Base-by-base conservation (phyloP, 768 basidiomycete genomes). In the Postia placenta region DNA sequence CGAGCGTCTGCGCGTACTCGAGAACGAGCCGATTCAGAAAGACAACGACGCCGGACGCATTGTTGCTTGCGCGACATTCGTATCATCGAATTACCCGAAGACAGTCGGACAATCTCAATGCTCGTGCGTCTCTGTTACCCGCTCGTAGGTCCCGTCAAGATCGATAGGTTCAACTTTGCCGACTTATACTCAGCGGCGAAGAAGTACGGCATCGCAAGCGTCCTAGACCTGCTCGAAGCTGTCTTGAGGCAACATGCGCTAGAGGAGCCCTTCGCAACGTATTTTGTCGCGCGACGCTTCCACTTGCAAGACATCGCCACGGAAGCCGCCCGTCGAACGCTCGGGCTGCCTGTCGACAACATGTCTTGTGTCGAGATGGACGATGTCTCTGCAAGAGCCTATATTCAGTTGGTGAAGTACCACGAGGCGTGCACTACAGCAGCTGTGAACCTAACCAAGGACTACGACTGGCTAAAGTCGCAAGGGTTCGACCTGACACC, bases 71-170 rank as follows among this genome's bases (percentile, higher is more conserved):
- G 25, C 37, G 30, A 11, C 24, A 43, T 4, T 37, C n/a, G 41
- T 0, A 25, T 50, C 2, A 35, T 53, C 11, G 33, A 19, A 12
- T 30, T 49, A n/a, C n/a, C 39, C 6, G 53, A 54, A 38, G 11
- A 28, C 15, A 33, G 49, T 41, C 3, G 15, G 2, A 46, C 41
- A 1, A 42, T 54, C 24, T 43, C 49, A 14, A 19, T n/a, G 4
- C 45, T 54, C 15, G 35, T 54, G 24, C 49, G 49, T 2, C 35
- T 44, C 9, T 50, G 25, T 12, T 28, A 50, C n/a, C 53, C 49
- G 7, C 15, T 40, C 14, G 38, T 17, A 4, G 12, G 5, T 12
- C 39, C 23, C 25, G 30, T 11, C 1, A n/a, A 25, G 6, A 30
- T 19, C 0, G 28, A 35, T 11, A 11, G 28, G 27, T n/a, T 3